phyloP scores from a whole-genome alignment of 768 basidiomycete species.

The Lentinula detonsa region DNA sequence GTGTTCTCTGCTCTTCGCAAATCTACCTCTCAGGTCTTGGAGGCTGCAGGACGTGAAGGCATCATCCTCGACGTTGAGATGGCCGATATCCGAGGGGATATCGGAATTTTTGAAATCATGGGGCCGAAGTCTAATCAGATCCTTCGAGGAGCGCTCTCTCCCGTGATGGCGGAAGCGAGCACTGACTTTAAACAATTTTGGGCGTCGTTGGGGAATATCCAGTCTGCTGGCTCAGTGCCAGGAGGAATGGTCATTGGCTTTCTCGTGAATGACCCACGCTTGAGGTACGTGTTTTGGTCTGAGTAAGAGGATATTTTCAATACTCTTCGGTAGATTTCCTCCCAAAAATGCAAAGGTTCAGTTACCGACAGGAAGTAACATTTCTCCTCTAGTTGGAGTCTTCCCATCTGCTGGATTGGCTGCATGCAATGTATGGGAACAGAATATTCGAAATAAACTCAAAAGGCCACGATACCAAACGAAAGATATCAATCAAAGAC shows the following conservation, averaged over 20 bases:
- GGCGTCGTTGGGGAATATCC: conserved; percentile 52
- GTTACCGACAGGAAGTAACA: conserved; percentile 18
- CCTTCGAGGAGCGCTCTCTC: conserved; percentile 55
- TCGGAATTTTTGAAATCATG: conserved; percentile 85
- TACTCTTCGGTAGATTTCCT: conserved; percentile 57
- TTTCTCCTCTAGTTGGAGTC: conserved; percentile 25
- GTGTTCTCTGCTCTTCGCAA: conserved; percentile 46
- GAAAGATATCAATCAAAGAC: conserved; percentile 80
- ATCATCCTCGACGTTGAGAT: conserved; percentile 48
- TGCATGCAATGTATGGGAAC: conserved; percentile 71
- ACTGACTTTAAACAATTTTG: conserved; percentile 69
- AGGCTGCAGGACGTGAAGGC: conserved; percentile 21
- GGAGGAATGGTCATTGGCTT: conserved; percentile 75
- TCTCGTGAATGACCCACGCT: conserved; percentile 78
- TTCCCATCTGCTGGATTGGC: conserved; percentile 58
- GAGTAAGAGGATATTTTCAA: background rate
- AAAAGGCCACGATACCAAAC: conserved; percentile 68
- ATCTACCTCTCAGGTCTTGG: conserved; percentile 45
- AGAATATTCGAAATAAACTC: conserved; percentile 40
- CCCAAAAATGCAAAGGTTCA: conserved; percentile 63
- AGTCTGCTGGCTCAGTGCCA: conserved; percentile 62
- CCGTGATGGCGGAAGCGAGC: conserved; percentile 40
- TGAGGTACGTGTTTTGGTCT: conserved; percentile 48
- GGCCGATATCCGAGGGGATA: conserved; percentile 59
- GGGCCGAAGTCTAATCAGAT: conserved; percentile 81